These are phyloP conservation scores for Naganishia randhawae DNA, from an alignment of 768 basidiomycete species.

Conservation along the genomic window DNA sequence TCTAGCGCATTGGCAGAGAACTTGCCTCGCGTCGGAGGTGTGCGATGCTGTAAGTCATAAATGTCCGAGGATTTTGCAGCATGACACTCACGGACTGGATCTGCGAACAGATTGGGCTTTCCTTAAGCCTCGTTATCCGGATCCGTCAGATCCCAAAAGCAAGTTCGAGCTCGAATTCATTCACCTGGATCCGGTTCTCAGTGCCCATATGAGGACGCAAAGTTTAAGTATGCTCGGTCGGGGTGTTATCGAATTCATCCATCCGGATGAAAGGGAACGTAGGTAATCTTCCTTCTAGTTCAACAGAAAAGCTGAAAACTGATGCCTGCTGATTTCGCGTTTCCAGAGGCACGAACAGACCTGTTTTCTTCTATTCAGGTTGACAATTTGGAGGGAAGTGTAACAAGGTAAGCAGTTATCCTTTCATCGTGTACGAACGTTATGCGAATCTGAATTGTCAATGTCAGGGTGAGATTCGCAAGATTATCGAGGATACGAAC, in stretches of 20 bases:
- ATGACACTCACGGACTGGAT: neutral
- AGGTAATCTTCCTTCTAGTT: slow-evolving; percentile 26
- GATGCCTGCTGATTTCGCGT: neutral
- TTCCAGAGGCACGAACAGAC: slow-evolving; percentile 45
- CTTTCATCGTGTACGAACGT: neutral
- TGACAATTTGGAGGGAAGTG: slow-evolving; percentile 49
- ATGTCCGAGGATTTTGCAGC: neutral
- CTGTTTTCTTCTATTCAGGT: slow-evolving; percentile 41
- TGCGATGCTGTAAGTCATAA: slow-evolving; percentile 18
- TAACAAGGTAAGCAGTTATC: slow-evolving; percentile 44
- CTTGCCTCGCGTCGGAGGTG: slow-evolving; percentile 24
- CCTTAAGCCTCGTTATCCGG: slow-evolving; percentile 23
- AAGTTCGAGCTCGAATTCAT: slow-evolving; percentile 46
- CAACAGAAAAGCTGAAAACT: neutral
- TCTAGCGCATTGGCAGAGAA: slow-evolving; percentile 8
- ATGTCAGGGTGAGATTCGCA: slow-evolving; percentile 47
- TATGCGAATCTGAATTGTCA: neutral
- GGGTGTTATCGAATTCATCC: slow-evolving; percentile 49
- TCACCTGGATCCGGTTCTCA: slow-evolving; percentile 48
- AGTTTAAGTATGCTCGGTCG: slow-evolving; percentile 46
- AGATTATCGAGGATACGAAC: slow-evolving; percentile 44
- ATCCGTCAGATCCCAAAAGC: slow-evolving; percentile 15
- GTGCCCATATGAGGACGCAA: slow-evolving; percentile 43
- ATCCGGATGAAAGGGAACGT: slow-evolving; percentile 49
- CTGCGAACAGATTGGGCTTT: slow-evolving; percentile 25